phyloP scores from a whole-genome alignment of 352 stramenopile genomes.

The Aphanomyces stellatus region DNA sequence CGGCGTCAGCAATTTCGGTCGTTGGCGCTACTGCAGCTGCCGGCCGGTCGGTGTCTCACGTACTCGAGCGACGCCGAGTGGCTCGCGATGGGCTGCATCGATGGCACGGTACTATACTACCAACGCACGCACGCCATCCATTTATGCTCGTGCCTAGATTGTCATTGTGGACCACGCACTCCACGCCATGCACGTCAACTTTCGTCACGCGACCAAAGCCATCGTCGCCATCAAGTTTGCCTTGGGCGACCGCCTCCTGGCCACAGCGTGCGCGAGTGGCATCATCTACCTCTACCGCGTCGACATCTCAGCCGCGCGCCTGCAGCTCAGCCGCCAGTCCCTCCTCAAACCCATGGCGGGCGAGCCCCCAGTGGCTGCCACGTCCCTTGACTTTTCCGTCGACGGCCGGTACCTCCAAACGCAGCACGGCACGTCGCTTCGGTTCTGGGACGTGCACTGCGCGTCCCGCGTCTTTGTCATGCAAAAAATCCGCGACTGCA shows the following conservation, averaged over 20 bases:
- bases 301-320: conserved; percentile 19
- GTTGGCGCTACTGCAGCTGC: conserved; percentile 27
- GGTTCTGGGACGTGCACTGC: conserved; percentile 58
- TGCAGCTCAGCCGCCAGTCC: conserved; percentile 38
- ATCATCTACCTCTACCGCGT: conserved; percentile 66
- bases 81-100: conserved; percentile 42
- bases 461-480: conserved; percentile 43
- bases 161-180: conserved; percentile 38
- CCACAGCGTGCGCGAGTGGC: conserved; percentile 46
- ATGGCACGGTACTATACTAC: conserved; percentile 47
- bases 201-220: background rate
- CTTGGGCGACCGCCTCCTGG: conserved; percentile 27
- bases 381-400: conserved; percentile 56
- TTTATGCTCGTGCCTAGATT: conserved; percentile 26
- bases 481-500: conserved; percentile 30
- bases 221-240: conserved; percentile 14
- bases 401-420: conserved; percentile 51
- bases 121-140: conserved; percentile 19
- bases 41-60: conserved; percentile 25
- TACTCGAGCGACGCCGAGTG: conserved; percentile 42
- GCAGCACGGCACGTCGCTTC: conserved; percentile 28
- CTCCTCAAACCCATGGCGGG: conserved; percentile 41
- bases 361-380: conserved; percentile 23
- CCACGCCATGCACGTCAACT: conserved; percentile 16
- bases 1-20: conserved; percentile 24